A percentile compares a stretch with the other conserved stretches of the same genome.
Conservation (phyloP, 129 eudicot species). For the Escallonia herrerae region DNA sequence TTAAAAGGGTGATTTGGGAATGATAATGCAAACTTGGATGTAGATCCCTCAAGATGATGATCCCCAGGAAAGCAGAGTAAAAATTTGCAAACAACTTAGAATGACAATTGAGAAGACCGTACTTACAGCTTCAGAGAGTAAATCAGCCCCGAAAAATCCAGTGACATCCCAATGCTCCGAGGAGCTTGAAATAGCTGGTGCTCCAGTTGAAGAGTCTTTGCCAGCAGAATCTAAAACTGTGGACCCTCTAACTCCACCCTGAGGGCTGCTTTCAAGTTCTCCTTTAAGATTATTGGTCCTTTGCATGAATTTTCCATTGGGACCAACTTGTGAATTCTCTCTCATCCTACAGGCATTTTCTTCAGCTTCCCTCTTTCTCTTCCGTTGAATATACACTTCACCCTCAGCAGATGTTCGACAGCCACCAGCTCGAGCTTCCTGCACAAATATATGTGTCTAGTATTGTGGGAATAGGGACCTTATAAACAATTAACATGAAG, state of each 20-base stretch:
- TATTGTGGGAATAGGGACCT: background rate
- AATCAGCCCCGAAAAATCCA: slow-evolving; percentile 71
- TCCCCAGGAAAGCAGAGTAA: background rate
- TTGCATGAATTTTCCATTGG: slow-evolving; percentile 72
- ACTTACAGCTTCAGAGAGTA: slow-evolving; percentile 85
- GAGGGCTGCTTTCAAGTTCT: slow-evolving; percentile 49
- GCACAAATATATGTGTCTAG: slow-evolving; percentile 1
- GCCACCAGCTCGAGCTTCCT: slow-evolving; percentile 96
- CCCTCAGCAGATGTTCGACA: slow-evolving; percentile 81
- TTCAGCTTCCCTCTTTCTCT: slow-evolving; percentile 74
- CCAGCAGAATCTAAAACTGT: slow-evolving; percentile 27
- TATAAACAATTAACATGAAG: background rate
- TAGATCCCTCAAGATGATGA: too few relatives aligned
- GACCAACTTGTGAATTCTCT: slow-evolving; percentile 54
- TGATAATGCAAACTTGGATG: too few relatives aligned
- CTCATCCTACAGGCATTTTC: slow-evolving; percentile 53
- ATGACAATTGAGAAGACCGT: background rate
- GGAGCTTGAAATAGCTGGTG: slow-evolving; percentile 23
- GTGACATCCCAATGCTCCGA: slow-evolving; percentile 75
- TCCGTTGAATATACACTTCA: slow-evolving; percentile 67
- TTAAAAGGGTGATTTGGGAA: too few relatives aligned
- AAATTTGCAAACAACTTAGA: background rate
- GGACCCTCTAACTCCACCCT: slow-evolving; percentile 25
- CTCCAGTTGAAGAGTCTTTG: slow-evolving; percentile 29
- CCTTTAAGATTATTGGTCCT: slow-evolving; percentile 63